Evolutionary conservation across 805 yeast genomes (phyloP).

Genomic region (Metschnikowia shivogae): DNA sequence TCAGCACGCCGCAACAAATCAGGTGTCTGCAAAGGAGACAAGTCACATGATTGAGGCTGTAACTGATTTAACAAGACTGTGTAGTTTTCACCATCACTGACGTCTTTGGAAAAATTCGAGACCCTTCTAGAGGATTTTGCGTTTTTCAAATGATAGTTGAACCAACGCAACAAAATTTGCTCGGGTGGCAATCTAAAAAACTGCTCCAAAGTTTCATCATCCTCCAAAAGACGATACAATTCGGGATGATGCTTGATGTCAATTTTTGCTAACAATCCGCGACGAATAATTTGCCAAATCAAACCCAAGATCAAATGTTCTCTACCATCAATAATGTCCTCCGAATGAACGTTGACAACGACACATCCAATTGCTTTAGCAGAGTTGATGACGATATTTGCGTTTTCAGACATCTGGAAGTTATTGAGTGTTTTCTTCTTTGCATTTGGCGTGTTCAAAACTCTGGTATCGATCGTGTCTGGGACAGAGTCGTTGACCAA

Average conservation of each 20-base stretch:
- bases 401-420: slow-evolving; percentile 94
- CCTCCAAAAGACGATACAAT: slow-evolving; percentile 87
- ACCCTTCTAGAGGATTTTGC: slow-evolving; percentile 89
- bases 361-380: slow-evolving; percentile 99
- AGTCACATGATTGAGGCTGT: slow-evolving; percentile 77
- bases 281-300: slow-evolving; percentile 96
- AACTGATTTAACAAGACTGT: slow-evolving; percentile 86
- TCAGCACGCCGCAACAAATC: slow-evolving; percentile 83
- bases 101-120: slow-evolving; percentile 79
- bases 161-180: slow-evolving; percentile 94
- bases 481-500: slow-evolving; percentile 97
- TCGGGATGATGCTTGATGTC: slow-evolving; percentile 97
- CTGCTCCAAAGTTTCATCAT: slow-evolving; percentile 95
- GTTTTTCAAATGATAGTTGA: slow-evolving; percentile 90
- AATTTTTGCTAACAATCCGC: slow-evolving; percentile 90
- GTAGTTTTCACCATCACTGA: slow-evolving; percentile 92
- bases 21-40: slow-evolving; percentile 71
- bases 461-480: slow-evolving; percentile 97
- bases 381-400: slow-evolving; percentile 95
- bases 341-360: slow-evolving; percentile 95
- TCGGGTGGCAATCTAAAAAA: slow-evolving; percentile 96
- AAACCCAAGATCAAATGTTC: slow-evolving; percentile 88
- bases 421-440: slow-evolving; percentile 78
- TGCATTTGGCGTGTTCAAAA: slow-evolving; percentile 76
- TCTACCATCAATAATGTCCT: slow-evolving; percentile 90